phyloP scores from a whole-genome alignment of 2,329 filamentous ascomycete genomes.

The Colletotrichum cuscutae region DNA sequence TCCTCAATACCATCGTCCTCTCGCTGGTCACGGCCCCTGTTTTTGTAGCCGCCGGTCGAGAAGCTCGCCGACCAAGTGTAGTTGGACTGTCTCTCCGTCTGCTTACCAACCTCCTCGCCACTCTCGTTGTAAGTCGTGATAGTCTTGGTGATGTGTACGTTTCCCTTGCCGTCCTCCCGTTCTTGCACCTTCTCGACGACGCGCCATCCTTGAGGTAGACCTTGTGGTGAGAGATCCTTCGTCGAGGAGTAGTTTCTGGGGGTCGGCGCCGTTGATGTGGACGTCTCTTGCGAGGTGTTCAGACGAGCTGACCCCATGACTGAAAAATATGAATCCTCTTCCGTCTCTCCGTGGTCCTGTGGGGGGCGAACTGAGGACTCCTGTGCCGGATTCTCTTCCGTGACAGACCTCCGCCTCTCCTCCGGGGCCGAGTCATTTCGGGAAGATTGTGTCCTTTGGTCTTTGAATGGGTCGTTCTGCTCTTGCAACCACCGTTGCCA shows the following conservation, averaged over 20 bases:
- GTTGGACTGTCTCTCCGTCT: slow-evolving; percentile 30
- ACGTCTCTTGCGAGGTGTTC: slow-evolving; percentile 15
- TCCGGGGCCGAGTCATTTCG: not conserved
- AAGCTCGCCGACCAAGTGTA: slow-evolving; percentile 32
- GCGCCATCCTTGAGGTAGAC: slow-evolving; percentile 29
- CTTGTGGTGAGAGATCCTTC: slow-evolving; percentile 14
- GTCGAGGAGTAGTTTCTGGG: slow-evolving; percentile 11
- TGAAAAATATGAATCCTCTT: slow-evolving; percentile 30
- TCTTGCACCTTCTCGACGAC: slow-evolving; percentile 32
- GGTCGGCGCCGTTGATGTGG: not conserved
- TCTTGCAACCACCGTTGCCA: slow-evolving; percentile 34
- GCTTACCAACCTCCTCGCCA: slow-evolving; percentile 32
- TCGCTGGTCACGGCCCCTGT: slow-evolving; percentile 3
- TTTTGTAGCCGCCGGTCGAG: slow-evolving; percentile 11
- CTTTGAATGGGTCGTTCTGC: slow-evolving; percentile 32
- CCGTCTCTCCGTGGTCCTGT: slow-evolving; percentile 22
- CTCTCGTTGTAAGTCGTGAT: slow-evolving; percentile 33
- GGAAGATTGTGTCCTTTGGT: not conserved
- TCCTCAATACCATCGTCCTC: slow-evolving; percentile 10
- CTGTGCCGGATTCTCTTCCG: not conserved
- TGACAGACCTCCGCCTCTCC: not conserved
- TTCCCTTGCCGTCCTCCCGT: slow-evolving; percentile 31
- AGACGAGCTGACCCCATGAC: slow-evolving; percentile 26
- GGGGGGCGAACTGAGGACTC: not conserved
- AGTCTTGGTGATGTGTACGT: slow-evolving; percentile 30